phyloP scores from a whole-genome alignment of 306 rosid species.

The Gillenia trifoliata region DNA sequence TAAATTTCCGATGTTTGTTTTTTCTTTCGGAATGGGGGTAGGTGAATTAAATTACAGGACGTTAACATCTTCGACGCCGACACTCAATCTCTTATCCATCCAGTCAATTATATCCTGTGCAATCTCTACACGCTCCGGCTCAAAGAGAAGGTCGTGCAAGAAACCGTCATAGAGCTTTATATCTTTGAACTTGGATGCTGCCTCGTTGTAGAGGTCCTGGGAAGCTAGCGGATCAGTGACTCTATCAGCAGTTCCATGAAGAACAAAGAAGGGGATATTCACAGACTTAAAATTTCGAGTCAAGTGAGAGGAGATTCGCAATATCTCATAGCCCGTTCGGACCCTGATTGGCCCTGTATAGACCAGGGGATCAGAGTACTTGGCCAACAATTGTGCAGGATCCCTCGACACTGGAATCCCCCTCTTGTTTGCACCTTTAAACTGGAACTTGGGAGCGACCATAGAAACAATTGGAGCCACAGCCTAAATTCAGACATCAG shows the following conservation, averaged over 20 bases:
- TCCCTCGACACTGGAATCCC: conserved; percentile 98
- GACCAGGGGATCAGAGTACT: conserved; percentile 93
- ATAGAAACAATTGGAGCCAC: conserved; percentile 84
- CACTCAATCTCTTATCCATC: conserved; percentile 65
- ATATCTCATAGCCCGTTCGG: conserved; percentile 91
- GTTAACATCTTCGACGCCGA: conserved; percentile 7
- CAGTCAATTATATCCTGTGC: conserved; percentile 78
- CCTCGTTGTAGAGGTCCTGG: conserved; percentile 70
- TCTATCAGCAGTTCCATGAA: conserved; percentile 94
- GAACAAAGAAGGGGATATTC: conserved; percentile 89
- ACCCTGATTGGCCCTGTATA: conserved; percentile 97
- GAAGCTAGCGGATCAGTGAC: conserved; percentile 96
- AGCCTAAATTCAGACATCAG: conserved; percentile 48
- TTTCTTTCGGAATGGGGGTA: background rate
- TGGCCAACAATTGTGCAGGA: conserved; percentile 84
- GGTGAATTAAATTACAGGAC: conserved; percentile 7
- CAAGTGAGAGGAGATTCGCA: conserved; percentile 71
- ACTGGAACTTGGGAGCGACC: conserved; percentile 81
- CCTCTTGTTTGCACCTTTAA: conserved; percentile 95
- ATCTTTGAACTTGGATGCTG: conserved; percentile 73
- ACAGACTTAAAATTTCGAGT: conserved; percentile 64
- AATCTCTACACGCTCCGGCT: conserved; percentile 88
- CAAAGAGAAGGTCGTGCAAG: conserved; percentile 89
- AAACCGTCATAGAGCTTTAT: conserved; percentile 91
- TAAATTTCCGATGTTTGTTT: background rate